Evolutionary conservation across 2,329 filamentous ascomycete genomes (phyloP).

Genomic region (Diaporthe vexans): DNA sequence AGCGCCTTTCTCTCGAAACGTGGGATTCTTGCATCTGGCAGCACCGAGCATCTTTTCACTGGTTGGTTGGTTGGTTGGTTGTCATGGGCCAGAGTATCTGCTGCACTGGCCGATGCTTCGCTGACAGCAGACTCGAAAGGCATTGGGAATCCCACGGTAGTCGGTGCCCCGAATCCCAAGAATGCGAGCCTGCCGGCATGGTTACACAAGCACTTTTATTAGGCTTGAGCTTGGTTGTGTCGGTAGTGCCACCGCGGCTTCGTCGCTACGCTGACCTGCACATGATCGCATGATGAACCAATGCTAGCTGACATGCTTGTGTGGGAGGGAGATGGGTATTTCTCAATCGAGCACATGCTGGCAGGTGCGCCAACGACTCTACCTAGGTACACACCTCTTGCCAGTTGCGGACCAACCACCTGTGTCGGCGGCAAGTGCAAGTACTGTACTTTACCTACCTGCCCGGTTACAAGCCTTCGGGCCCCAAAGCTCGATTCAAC

Average conservation of each 20-base stretch:
- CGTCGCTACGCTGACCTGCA: not conserved
- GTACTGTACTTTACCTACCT: too few relatives aligned
- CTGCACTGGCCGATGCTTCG: conserved; percentile 54
- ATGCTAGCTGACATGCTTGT: not conserved
- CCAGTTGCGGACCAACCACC: conserved; percentile 12
- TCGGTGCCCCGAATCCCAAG: too few relatives aligned
- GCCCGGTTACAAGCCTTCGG: too few relatives aligned
- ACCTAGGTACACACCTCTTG: not conserved
- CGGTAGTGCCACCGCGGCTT: not conserved
- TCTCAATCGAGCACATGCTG: not conserved
- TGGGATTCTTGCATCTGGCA: conserved; percentile 53
- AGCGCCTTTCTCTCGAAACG: conserved; percentile 40
- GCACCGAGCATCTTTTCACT: conserved; percentile 46
- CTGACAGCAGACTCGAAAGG: conserved; percentile 45
- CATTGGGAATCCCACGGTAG: not conserved
- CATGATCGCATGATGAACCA: not conserved
- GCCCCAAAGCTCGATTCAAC: too few relatives aligned
- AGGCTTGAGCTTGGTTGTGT: not conserved
- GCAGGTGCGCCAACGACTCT: not conserved
- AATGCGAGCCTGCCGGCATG: not conserved
- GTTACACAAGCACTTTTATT: not conserved
- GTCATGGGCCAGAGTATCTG: conserved; percentile 45
- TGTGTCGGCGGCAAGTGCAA: not conserved
- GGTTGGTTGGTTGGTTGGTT: conserved; percentile 52
- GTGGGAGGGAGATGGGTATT: not conserved